Evolutionary conservation across 495 filamentous ascomycete species (phyloP).

Genomic region (Penicillium fimorum): DNA sequence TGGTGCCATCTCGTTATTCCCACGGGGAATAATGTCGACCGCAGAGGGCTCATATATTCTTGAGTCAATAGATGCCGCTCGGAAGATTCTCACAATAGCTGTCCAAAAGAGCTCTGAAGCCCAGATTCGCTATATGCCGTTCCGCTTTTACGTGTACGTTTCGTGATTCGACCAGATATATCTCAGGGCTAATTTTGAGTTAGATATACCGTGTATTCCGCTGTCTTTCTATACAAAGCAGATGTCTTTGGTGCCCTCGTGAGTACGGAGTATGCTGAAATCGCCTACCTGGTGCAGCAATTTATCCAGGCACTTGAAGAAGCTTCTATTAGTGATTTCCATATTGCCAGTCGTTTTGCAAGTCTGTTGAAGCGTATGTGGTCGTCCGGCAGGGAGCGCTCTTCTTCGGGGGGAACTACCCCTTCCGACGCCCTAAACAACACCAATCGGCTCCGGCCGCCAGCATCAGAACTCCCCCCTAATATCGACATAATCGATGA

Average conservation of each 20-base stretch:
- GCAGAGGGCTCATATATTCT: constrained; percentile 5
- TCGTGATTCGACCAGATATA: too few species aligned
- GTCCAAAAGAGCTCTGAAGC: neutral
- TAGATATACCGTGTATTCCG: constrained; percentile 5
- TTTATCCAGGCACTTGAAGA: constrained; percentile 4
- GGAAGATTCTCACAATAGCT: neutral
- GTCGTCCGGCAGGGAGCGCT: neutral
- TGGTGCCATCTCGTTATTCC: constrained; percentile 5
- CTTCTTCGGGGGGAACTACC: too few species aligned
- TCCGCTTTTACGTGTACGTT: constrained; percentile 7
- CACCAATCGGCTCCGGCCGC: too few species aligned
- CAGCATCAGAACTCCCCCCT: too few species aligned
- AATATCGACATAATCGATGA: too few species aligned
- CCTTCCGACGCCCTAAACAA: too few species aligned
- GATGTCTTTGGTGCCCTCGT: constrained; percentile 6
- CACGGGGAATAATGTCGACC: constrained; percentile 4
- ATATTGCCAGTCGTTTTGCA: constrained; percentile 7
- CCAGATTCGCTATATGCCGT: constrained; percentile 9
- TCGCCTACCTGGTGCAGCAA: constrained; percentile 1
- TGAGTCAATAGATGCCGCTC: neutral
- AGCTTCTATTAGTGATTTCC: constrained; percentile 1
- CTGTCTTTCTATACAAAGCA: constrained; percentile 11
- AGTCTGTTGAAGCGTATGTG: constrained; percentile 5
- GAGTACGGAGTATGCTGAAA: neutral
- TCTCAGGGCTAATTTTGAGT: too few species aligned